These are phyloP conservation scores for Vicia villosa DNA, from an alignment of 306 rosid species.

Conservation along the genomic window DNA sequence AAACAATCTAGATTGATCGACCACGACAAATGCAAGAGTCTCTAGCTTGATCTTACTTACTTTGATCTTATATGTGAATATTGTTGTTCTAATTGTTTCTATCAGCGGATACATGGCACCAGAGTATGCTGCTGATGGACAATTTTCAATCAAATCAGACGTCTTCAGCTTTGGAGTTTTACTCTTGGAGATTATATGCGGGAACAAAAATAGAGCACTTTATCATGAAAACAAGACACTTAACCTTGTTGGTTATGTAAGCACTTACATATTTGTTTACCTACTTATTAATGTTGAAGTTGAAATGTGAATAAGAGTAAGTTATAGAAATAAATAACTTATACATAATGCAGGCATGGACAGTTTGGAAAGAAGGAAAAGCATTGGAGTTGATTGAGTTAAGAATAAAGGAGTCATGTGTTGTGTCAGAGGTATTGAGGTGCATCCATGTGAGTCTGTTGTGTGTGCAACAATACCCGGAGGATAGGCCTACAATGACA, in stretches of 20 bases:
- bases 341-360: conserved; percentile 52
- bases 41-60: background rate
- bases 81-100: background rate
- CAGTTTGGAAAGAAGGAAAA: conserved; percentile 47
- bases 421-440: conserved; percentile 40
- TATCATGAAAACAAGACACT: conserved; percentile 37
- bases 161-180: conserved; percentile 48
- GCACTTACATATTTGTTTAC: background rate
- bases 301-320: background rate
- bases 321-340: background rate
- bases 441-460: conserved; percentile 57
- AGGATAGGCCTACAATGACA: conserved; percentile 48
- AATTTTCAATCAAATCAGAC: conserved; percentile 52
- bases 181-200: conserved; percentile 51
- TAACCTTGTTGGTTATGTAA: conserved; percentile 61
- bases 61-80: background rate
- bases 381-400: conserved; percentile 42
- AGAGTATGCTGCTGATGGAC: conserved; percentile 53
- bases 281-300: background rate
- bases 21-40: background rate
- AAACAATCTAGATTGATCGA: background rate
- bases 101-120: conserved; percentile 65
- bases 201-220: conserved; percentile 53
- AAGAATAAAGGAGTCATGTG: conserved; percentile 32
- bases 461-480: conserved; percentile 57